Conservation (phyloP, 768 basidiomycete species). For the Coprinellus micaceus region DNA sequence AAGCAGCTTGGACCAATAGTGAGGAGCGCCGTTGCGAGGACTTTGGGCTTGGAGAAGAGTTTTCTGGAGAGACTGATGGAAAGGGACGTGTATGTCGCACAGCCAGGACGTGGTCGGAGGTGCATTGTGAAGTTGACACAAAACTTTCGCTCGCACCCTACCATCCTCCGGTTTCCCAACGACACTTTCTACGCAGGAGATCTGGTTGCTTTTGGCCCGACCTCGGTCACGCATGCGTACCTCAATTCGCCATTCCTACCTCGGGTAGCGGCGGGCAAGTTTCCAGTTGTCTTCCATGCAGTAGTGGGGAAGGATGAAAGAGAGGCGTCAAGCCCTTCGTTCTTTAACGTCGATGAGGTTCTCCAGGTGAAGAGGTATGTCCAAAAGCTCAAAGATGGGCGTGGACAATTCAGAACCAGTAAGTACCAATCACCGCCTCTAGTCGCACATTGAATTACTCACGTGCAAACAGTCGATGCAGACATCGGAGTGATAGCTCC, state of each 20-base stretch:
- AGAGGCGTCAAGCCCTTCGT: constrained; percentile 66
- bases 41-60: constrained; percentile 55
- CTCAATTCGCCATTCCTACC: constrained; percentile 39
- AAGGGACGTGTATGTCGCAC: constrained; percentile 35
- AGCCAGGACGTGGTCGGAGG: constrained; percentile 16
- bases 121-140: constrained; percentile 50
- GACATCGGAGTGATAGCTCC: constrained; percentile 63
- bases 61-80: constrained; percentile 61
- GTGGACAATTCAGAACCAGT: constrained; percentile 39
- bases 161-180: constrained; percentile 61
- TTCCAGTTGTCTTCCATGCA: constrained; percentile 63
- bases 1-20: constrained; percentile 72
- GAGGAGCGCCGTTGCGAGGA: constrained; percentile 51
- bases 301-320: constrained; percentile 59
- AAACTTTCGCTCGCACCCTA: constrained; percentile 62
- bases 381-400: constrained; percentile 30
- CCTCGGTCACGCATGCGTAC: constrained; percentile 35
- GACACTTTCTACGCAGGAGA: constrained; percentile 55
- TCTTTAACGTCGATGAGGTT: constrained; percentile 65
- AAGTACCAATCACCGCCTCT: constrained; percentile 12
- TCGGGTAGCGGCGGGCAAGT: constrained; percentile 26
- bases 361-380: constrained; percentile 52
- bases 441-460: not conserved
- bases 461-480: constrained; percentile 32
- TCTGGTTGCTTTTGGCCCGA: constrained; percentile 45